Evolutionary conservation across 2,329 filamentous ascomycete genomes (phyloP).

Genomic region (Chaetomium sp.): DNA sequence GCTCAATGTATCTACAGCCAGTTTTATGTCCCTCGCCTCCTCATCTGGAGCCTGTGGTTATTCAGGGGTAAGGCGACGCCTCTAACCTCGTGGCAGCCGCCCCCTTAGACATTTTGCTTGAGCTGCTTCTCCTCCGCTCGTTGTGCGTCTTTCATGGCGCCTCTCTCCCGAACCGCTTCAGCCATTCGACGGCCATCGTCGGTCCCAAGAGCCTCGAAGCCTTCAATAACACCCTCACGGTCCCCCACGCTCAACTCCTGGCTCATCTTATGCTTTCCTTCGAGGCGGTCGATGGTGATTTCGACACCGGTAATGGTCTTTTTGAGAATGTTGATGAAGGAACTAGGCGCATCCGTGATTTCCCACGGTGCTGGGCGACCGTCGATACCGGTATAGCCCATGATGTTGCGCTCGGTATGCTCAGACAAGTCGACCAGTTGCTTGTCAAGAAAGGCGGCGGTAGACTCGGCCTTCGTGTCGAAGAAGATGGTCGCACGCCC

Average conservation of each 20-base stretch:
- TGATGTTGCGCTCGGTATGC: background rate
- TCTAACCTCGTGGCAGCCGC: no score
- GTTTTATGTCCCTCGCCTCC: no score
- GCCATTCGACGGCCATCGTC: background rate
- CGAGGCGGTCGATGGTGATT: background rate
- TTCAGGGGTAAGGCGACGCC: no score
- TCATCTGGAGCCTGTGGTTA: no score
- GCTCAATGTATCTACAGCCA: no score
- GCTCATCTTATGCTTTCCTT: background rate
- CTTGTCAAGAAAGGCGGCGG: conserved; percentile 30
- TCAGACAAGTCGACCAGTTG: background rate
- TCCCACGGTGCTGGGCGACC: background rate
- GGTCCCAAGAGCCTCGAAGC: background rate
- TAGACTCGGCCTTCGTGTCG: conserved; percentile 45
- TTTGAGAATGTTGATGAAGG: background rate
- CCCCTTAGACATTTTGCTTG: no score
- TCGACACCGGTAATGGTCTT: background rate
- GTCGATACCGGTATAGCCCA: background rate
- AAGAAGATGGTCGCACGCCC: conserved; percentile 57
- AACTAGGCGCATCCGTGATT: background rate
- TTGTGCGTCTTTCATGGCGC: background rate
- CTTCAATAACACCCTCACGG: background rate
- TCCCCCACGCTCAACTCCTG: background rate
- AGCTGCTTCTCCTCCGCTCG: no score
- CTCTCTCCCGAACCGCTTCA: background rate